Conservation (phyloP, 2,329 filamentous ascomycete species). For the Exophiala calicioides region DNA sequence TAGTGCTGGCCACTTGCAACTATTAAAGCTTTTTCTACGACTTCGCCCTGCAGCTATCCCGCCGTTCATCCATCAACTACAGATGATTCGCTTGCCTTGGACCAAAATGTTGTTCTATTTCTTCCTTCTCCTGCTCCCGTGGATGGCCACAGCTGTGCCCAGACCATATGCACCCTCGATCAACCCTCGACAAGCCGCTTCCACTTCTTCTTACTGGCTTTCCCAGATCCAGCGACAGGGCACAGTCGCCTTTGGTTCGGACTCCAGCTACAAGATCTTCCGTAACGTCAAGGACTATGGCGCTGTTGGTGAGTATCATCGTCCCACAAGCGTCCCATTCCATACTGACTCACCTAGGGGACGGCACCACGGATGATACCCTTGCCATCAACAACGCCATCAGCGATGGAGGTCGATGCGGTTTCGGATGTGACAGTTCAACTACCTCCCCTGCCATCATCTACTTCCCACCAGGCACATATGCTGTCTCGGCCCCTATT, state of each 20-base stretch:
- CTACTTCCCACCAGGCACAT: constrained; percentile 89
- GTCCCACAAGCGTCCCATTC: constrained; percentile 14
- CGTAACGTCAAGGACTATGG: constrained; percentile 77
- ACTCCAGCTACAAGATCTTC: constrained; percentile 66
- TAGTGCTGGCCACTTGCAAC: constrained; percentile 13
- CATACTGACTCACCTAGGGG: constrained; percentile 47
- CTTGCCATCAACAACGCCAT: constrained; percentile 84
- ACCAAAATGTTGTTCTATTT: constrained; percentile 15
- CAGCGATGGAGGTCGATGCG: constrained; percentile 75
- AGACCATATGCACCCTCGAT: constrained; percentile 6
- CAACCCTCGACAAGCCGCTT: constrained; percentile 16
- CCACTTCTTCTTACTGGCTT: constrained; percentile 65
- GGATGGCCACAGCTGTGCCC: constrained; percentile 15
- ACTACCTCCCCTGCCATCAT: constrained; percentile 83
- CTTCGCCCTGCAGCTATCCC: no score
- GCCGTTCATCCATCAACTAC: not conserved
- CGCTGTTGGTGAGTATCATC: constrained; percentile 62
- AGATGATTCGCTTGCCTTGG: not conserved
- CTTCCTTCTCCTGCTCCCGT: constrained; percentile 17
- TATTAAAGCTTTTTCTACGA: constrained; percentile 1
- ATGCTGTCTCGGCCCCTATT: constrained; percentile 76
- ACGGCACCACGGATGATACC: constrained; percentile 77
- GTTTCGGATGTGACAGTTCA: constrained; percentile 75
- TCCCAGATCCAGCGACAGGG: constrained; percentile 69
- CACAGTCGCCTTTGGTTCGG: constrained; percentile 56